Percentiles rank a stretch among this genome's conserved stretches.
Evolutionary conservation across 768 basidiomycete species (phyloP).

Genomic region (Termitomyces sp.): DNA sequence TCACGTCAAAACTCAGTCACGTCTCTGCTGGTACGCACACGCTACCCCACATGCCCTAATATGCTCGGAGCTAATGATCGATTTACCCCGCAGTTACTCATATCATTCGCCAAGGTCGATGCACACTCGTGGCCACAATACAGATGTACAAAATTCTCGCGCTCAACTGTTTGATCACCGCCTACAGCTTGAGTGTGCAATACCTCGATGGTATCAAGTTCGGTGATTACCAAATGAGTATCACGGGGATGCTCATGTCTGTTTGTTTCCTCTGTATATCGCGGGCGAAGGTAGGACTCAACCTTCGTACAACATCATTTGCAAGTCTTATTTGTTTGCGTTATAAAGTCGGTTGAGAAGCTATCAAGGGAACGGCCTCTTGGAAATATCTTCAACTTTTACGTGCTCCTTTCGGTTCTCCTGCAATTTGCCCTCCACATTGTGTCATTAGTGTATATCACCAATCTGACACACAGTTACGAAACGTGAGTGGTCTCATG

Average conservation of each 20-base stretch:
- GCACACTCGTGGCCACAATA: slow-evolving; percentile 96
- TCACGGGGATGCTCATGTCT: slow-evolving; percentile 96
- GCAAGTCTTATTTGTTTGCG: neutral
- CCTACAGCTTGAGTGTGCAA: slow-evolving; percentile 96
- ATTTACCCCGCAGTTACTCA: slow-evolving; percentile 45
- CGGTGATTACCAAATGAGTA: slow-evolving; percentile 97
- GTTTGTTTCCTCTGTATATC: slow-evolving; percentile 99
- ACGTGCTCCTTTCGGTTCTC: slow-evolving; percentile 88
- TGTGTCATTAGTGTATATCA: slow-evolving; percentile 87
- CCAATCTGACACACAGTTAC: slow-evolving; percentile 69
- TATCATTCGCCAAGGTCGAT: slow-evolving; percentile 90
- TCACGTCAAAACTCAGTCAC: slow-evolving; percentile 97
- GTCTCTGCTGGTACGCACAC: slow-evolving; percentile 83
- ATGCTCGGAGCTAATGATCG: slow-evolving; percentile 22
- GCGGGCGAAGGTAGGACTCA: slow-evolving; percentile 76
- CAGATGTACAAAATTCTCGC: slow-evolving; percentile 99
- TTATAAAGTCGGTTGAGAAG: slow-evolving; percentile 88
- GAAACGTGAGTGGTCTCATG: slow-evolving; percentile 62
- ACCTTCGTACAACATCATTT: neutral
- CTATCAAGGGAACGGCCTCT: slow-evolving; percentile 91
- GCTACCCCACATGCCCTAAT: neutral
- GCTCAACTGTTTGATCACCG: slow-evolving; percentile 95
- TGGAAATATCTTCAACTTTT: slow-evolving; percentile 95
- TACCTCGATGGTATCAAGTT: slow-evolving; percentile 99
- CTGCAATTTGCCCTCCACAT: slow-evolving; percentile 95